Evolutionary conservation across 1,139 yeast species (phyloP).

Genomic region (Scheffersomyces parashehatae): DNA sequence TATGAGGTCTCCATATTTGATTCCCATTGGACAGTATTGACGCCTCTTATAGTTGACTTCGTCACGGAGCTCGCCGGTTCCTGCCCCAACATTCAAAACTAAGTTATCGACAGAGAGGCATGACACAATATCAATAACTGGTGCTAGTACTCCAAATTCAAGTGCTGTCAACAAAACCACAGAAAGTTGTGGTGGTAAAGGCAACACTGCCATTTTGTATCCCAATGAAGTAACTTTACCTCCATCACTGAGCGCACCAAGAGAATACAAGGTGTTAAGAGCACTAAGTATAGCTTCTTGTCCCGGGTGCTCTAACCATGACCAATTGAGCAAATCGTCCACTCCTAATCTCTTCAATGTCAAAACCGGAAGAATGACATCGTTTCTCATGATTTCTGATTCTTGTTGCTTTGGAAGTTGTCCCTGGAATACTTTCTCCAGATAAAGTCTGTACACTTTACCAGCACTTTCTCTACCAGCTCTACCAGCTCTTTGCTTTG

Average conservation of each 20-base stretch:
- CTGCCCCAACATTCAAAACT: conserved; percentile 58
- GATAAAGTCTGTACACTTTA: conserved; percentile 81
- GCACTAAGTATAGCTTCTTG: conserved; percentile 75
- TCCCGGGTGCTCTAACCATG: conserved; percentile 93
- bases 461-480: conserved; percentile 97
- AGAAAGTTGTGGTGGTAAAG: conserved; percentile 90
- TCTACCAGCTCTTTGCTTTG: conserved; percentile 95
- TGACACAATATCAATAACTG: conserved; percentile 85
- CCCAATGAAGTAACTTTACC: conserved; percentile 83
- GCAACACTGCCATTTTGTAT: conserved; percentile 80
- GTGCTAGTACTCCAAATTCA: conserved; percentile 54
- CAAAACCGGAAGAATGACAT: conserved; percentile 78
- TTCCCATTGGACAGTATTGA: conserved; percentile 67
- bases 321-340: conserved; percentile 80
- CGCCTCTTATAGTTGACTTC: conserved; percentile 67
- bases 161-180: conserved; percentile 77
- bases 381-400: conserved; percentile 87
- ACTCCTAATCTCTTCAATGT: conserved; percentile 84
- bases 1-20: conserved; percentile 76
- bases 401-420: conserved; percentile 78
- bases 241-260: conserved; percentile 74
- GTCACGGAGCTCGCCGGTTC: conserved; percentile 78
- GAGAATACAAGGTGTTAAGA: conserved; percentile 70
- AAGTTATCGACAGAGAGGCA: conserved; percentile 92
- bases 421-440: conserved; percentile 61